These are phyloP conservation scores for Mrakia frigida DNA, from an alignment of 768 basidiomycete species.

Conservation along the genomic window DNA sequence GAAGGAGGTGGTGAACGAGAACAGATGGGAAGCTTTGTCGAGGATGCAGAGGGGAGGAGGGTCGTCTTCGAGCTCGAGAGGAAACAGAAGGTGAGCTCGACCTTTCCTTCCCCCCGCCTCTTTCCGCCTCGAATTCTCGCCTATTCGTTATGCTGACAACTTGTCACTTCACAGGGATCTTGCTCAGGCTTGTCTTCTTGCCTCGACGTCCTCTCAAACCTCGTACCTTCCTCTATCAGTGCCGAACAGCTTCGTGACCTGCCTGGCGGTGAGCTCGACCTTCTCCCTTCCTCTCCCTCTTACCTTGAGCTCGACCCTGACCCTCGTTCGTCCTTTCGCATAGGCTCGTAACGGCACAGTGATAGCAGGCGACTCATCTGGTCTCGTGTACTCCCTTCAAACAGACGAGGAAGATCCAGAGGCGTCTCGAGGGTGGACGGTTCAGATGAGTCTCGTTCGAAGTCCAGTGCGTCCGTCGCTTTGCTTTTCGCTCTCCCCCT, in stretches of 20 bases:
- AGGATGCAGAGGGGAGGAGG: constrained; percentile 12
- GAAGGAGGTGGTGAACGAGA: not conserved
- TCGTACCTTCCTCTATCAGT: constrained; percentile 15
- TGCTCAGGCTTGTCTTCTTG: not conserved
- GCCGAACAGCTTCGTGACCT: constrained; percentile 11
- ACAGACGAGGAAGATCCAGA: not conserved
- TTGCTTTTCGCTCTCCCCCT: too few species aligned
- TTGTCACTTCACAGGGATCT: not conserved
- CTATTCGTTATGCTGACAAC: not conserved
- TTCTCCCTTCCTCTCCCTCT: not conserved
- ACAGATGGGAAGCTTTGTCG: not conserved
- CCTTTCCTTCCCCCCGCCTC: not conserved
- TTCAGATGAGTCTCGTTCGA: constrained; percentile 1
- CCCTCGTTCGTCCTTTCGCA: too few species aligned
- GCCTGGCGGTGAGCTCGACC: not conserved
- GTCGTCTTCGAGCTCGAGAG: not conserved
- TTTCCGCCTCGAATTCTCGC: not conserved
- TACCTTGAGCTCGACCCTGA: not conserved
- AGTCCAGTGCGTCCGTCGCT: not conserved
- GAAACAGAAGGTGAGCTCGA: constrained; percentile 12
- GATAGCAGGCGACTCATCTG: constrained; percentile 11
- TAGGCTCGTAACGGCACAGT: not conserved
- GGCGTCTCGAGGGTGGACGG: constrained; percentile 4
- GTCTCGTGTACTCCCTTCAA: constrained; percentile 7
- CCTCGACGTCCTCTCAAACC: not conserved